Conservation (phyloP, 148 eudicot species). For the Rhododendron ferrugineum region DNA sequence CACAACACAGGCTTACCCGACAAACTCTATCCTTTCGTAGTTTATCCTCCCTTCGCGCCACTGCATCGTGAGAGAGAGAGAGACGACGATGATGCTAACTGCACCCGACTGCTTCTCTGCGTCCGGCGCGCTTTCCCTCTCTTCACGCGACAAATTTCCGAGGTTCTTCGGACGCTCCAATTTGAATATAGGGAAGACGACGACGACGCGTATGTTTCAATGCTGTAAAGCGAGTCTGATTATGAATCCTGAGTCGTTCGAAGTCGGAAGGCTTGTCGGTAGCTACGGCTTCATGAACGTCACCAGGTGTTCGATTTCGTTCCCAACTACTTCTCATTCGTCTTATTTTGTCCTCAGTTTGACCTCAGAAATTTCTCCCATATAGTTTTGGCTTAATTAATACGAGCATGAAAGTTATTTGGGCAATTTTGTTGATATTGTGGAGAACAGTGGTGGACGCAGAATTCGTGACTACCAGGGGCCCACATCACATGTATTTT, state of each 20-base stretch:
- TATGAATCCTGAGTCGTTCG: constrained; percentile 58
- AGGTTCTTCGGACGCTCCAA: not conserved
- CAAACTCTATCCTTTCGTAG: constrained; percentile 5
- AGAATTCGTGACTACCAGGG: not conserved
- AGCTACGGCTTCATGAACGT: constrained; percentile 90
- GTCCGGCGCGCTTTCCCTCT: not conserved
- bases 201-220: not conserved
- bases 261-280: constrained; percentile 81
- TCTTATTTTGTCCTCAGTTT: not conserved
- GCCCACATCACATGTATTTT: too few relatives aligned
- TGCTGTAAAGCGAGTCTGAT: constrained; percentile 44
- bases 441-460: too few relatives aligned
- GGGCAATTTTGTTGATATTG: not conserved
- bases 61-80: not conserved
- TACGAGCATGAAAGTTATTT: not conserved
- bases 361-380: not conserved
- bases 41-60: constrained; percentile 1
- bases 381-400: not conserved
- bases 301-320: constrained; percentile 43
- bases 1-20: not conserved
- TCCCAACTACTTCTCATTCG: not conserved
- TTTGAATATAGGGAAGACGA: not conserved
- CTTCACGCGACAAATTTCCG: not conserved
- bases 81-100: not conserved
- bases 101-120: not conserved